These are phyloP conservation scores for Suillus subalutaceus DNA, from an alignment of 768 basidiomycete species.

Conservation along the genomic window DNA sequence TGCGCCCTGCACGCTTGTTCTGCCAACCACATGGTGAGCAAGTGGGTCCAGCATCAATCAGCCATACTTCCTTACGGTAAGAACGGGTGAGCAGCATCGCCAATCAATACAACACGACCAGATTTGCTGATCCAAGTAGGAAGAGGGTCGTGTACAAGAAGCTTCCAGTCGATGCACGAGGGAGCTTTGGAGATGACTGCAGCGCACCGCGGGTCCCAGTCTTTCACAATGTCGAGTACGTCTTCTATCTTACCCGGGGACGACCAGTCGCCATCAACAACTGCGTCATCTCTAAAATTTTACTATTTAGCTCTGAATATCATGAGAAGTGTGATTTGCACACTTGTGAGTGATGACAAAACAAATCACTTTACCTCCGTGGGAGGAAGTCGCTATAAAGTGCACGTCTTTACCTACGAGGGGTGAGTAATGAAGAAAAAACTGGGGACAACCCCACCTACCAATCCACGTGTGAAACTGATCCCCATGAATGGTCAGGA, in stretches of 20 bases:
- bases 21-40: too few relatives aligned
- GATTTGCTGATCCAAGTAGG: too few relatives aligned
- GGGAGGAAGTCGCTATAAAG: slow-evolving; percentile 22
- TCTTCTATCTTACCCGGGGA: slow-evolving; percentile 26
- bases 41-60: too few relatives aligned
- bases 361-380: slow-evolving; percentile 20
- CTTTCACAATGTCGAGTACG: slow-evolving; percentile 25
- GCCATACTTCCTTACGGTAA: too few relatives aligned
- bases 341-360: slow-evolving; percentile 27
- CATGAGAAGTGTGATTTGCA: not conserved
- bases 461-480: slow-evolving; percentile 24
- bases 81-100: too few relatives aligned
- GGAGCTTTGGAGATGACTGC: too few relatives aligned
- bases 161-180: too few relatives aligned
- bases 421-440: not conserved
- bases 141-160: too few relatives aligned
- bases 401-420: slow-evolving; percentile 22
- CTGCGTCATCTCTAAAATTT: slow-evolving; percentile 18
- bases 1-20: too few relatives aligned
- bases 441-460: not conserved
- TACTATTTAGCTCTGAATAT: not conserved
- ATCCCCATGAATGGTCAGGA: slow-evolving; percentile 17
- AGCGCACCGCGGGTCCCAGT: slow-evolving; percentile 28
- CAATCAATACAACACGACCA: too few relatives aligned
- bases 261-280: slow-evolving; percentile 25